phyloP scores from a whole-genome alignment of 2,329 filamentous ascomycete species.

The Metarhizium robertsii region DNA sequence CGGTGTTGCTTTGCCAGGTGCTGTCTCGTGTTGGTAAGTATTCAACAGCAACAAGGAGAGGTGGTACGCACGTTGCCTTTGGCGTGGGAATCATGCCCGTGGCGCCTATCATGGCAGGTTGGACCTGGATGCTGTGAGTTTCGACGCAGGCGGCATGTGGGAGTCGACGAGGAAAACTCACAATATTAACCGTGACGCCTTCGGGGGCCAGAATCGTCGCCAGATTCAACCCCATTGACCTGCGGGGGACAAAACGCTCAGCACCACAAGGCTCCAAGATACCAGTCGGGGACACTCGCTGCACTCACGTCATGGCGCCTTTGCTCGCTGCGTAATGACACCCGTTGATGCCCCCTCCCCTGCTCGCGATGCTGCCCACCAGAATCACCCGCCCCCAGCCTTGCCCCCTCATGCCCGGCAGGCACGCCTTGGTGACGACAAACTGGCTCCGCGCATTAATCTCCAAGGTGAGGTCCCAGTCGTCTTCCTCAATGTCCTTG shows the following conservation, averaged over 20 bases:
- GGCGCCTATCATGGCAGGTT: slow-evolving; percentile 24
- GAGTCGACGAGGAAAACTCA: slow-evolving; percentile 8
- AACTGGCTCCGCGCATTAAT: no score
- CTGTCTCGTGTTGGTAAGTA: no score
- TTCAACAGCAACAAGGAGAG: no score
- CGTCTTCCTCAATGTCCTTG: no score
- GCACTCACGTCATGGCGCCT: slow-evolving; percentile 16
- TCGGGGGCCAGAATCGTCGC: slow-evolving; percentile 22
- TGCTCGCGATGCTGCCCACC: slow-evolving; percentile 23
- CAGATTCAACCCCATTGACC: slow-evolving; percentile 26
- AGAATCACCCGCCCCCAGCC: slow-evolving; percentile 22
- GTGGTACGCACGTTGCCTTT: slow-evolving; percentile 7
- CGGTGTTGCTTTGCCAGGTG: slow-evolving; percentile 3
- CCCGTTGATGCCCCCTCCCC: slow-evolving; percentile 23
- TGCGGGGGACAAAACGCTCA: slow-evolving; percentile 7
- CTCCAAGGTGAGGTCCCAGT: no score
- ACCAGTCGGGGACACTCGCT: neutral
- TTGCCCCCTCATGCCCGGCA: slow-evolving; percentile 21
- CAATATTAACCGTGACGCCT: slow-evolving; percentile 25
- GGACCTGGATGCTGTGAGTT: slow-evolving; percentile 12
- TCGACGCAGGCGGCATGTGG: no score
- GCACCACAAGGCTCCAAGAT: neutral
- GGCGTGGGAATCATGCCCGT: slow-evolving; percentile 26
- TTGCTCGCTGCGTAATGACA: slow-evolving; percentile 27
- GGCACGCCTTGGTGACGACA: slow-evolving; percentile 7